These are phyloP conservation scores for Aspergillus biplanus DNA, from an alignment of 495 filamentous ascomycete species.

Conservation along the genomic window DNA sequence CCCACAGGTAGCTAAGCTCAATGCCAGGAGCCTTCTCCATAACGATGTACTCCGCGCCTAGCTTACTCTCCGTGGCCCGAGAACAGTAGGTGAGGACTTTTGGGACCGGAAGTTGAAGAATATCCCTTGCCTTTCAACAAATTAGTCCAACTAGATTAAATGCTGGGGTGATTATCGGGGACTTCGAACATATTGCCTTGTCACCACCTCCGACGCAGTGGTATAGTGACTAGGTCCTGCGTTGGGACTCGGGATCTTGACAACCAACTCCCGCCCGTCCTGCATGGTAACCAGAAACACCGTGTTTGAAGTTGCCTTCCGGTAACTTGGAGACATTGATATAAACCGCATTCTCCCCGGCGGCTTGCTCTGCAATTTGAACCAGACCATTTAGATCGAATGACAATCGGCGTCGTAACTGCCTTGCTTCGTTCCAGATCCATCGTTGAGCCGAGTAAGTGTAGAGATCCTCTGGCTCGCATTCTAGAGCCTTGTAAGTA, in stretches of 20 bases:
- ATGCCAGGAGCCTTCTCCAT: slow-evolving; percentile 22
- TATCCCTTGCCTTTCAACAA: slow-evolving; percentile 4
- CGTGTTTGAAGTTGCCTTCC: slow-evolving; percentile 43
- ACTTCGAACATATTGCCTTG: slow-evolving; percentile 29
- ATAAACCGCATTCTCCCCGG: slow-evolving; percentile 12
- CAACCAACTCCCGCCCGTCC: slow-evolving; percentile 30
- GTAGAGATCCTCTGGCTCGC: background rate
- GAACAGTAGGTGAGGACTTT: slow-evolving; percentile 15
- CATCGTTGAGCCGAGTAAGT: slow-evolving; percentile 20
- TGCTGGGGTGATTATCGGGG: background rate
- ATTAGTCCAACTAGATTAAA: background rate
- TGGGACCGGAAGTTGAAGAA: slow-evolving; percentile 19
- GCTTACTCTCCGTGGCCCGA: slow-evolving; percentile 9
- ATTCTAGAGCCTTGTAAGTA: slow-evolving; percentile 6
- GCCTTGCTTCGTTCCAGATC: slow-evolving; percentile 21
- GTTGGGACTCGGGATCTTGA: slow-evolving; percentile 28
- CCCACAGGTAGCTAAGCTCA: slow-evolving; percentile 19
- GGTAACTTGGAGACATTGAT: slow-evolving; percentile 25
- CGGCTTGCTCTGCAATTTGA: slow-evolving; percentile 9
- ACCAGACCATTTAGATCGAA: slow-evolving; percentile 17
- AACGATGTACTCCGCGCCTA: slow-evolving; percentile 25
- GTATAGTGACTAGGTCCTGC: slow-evolving; percentile 28
- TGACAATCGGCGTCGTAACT: slow-evolving; percentile 16
- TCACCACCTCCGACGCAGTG: slow-evolving; percentile 45
- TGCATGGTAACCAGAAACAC: slow-evolving; percentile 33